Conservation (phyloP, 2,329 filamentous ascomycete genomes). For the Cercospora canescens region DNA sequence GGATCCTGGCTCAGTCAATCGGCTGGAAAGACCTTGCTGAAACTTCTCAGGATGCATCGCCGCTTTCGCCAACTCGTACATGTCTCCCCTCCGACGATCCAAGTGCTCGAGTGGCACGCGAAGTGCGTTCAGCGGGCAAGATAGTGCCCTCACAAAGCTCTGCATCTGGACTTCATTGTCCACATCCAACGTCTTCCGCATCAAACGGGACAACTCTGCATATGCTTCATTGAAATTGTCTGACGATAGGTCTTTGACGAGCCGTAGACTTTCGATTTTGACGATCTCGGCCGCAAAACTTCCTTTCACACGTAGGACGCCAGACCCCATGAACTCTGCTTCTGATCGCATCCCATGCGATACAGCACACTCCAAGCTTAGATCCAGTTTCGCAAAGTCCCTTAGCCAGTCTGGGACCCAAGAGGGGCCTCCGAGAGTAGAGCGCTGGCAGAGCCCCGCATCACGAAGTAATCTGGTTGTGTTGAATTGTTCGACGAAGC, state of each 20-base stretch:
- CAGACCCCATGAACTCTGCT: not conserved
- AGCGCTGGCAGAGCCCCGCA: slow-evolving; percentile 12
- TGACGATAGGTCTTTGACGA: not conserved
- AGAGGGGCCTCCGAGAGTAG: slow-evolving; percentile 1
- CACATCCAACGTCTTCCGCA: not conserved
- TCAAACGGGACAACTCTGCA: slow-evolving; percentile 1
- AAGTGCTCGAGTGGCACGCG: not conserved
- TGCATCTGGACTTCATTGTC: slow-evolving; percentile 2
- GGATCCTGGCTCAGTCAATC: not conserved
- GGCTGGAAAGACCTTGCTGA: not conserved
- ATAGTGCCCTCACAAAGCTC: slow-evolving; percentile 1
- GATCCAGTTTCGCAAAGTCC: not conserved
- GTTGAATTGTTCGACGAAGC: not conserved
- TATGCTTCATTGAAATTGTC: slow-evolving; percentile 1
- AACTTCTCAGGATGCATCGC: not conserved
- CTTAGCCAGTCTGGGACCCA: slow-evolving; percentile 15
- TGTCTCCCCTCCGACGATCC: not conserved
- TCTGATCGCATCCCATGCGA: slow-evolving; percentile 8
- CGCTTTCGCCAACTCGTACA: not conserved
- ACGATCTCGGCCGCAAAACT: slow-evolving; percentile 4
- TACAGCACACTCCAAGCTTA: slow-evolving; percentile 3
- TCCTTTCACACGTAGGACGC: slow-evolving; percentile 3
- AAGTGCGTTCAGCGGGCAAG: not conserved
- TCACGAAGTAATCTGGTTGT: slow-evolving; percentile 3
- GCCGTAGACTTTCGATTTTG: not conserved